phyloP scores from a whole-genome alignment of 345 rosid genomes.

The Aurinia saxatilis region DNA sequence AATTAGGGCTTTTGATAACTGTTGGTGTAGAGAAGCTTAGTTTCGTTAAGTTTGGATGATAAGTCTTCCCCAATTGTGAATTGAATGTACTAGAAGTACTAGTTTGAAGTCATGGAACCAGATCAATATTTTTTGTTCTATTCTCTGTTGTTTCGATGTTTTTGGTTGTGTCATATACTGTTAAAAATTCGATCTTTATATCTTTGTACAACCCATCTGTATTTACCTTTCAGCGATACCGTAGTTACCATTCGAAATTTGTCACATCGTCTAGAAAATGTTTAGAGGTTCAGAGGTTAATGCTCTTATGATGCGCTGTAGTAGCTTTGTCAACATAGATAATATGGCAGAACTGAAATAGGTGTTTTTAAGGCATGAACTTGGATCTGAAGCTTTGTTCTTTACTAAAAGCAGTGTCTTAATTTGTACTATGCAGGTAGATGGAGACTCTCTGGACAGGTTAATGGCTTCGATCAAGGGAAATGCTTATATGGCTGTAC shows the following conservation, averaged over 20 bases:
- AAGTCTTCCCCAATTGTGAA: neutral
- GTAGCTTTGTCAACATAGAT: neutral
- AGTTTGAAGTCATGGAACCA: neutral
- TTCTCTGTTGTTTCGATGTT: too few relatives aligned
- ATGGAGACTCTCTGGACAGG: constrained; percentile 60
- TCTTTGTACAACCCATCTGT: too few relatives aligned
- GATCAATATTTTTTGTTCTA: too few relatives aligned
- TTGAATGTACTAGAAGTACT: neutral
- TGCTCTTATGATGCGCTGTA: neutral
- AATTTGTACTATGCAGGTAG: constrained; percentile 37
- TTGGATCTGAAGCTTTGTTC: neutral
- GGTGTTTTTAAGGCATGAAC: neutral
- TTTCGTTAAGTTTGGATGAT: neutral
- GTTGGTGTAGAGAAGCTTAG: neutral
- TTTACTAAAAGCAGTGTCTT: neutral
- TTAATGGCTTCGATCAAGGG: constrained; percentile 29
- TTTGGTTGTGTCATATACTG: too few relatives aligned
- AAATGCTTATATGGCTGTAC: constrained; percentile 41
- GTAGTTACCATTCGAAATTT: neutral
- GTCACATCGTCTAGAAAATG: neutral
- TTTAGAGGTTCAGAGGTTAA: neutral
- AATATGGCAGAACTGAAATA: neutral
- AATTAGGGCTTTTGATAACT: neutral
- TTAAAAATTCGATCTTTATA: too few relatives aligned
- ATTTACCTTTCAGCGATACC: too few relatives aligned